A percentile compares a stretch with the other conserved stretches of the same genome.
Evolutionary conservation across 1,139 yeast genomes (phyloP).

Genomic region (Pneumocystis oryctolagi): DNA sequence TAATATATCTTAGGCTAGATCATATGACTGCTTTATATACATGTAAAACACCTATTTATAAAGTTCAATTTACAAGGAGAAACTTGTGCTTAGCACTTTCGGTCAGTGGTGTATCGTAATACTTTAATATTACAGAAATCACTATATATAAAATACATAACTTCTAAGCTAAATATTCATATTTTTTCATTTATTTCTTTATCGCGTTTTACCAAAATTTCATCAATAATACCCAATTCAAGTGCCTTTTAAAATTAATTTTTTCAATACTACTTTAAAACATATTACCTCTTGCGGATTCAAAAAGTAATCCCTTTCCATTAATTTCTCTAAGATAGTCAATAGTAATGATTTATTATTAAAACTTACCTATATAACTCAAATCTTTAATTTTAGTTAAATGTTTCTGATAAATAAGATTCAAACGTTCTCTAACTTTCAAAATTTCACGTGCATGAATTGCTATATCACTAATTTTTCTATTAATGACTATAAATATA

Average conservation of each 20-base stretch:
- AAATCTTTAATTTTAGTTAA: conserved; percentile 14
- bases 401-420: conserved; percentile 21
- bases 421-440: conserved; percentile 21
- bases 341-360: conserved; percentile 13
- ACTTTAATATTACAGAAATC: background rate
- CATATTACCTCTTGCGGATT: conserved; percentile 18
- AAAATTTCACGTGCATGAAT: conserved; percentile 25
- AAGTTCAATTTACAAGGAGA: conserved; percentile 79
- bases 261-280: conserved; percentile 22
- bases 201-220: conserved; percentile 1
- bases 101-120: conserved; percentile 28
- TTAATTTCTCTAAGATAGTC: conserved; percentile 18
- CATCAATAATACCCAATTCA: background rate
- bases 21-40: conserved; percentile 91
- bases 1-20: conserved; percentile 39
- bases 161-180: background rate
- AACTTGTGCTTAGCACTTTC: conserved; percentile 75
- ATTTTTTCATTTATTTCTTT: background rate
- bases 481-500: background rate
- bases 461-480: conserved; percentile 20
- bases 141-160: background rate
- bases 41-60: conserved; percentile 84
- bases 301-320: conserved; percentile 23
- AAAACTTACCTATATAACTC: background rate
- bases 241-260: conserved; percentile 19